phyloP scores from a whole-genome alignment of 176 grass and related monocot species.

The Carex myosuroides region DNA sequence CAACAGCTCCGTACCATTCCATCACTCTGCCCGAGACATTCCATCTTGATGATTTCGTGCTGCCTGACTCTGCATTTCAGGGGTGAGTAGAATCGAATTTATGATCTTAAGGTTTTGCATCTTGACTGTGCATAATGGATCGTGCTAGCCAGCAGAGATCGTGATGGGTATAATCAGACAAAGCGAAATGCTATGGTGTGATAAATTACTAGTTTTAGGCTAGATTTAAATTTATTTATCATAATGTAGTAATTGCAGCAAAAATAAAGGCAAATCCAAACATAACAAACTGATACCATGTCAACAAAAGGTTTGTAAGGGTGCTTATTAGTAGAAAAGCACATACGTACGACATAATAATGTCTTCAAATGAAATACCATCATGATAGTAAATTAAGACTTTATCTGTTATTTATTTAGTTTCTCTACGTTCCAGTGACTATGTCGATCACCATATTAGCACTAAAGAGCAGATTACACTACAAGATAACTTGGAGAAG shows the following conservation, averaged over 20 bases:
- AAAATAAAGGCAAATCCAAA: not conserved
- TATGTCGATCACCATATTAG: constrained; percentile 80
- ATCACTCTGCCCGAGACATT: constrained; percentile 99
- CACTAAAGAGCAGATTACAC: constrained; percentile 96
- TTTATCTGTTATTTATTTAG: not conserved
- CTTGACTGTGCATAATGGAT: not conserved
- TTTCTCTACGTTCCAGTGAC: constrained; percentile 48
- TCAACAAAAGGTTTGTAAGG: not conserved
- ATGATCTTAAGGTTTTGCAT: not conserved
- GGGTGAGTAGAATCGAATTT: constrained; percentile 44
- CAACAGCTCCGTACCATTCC: constrained; percentile 96
- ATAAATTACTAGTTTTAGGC: not conserved
- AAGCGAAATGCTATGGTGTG: not conserved
- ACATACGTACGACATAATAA: not conserved
- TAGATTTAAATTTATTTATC: not conserved
- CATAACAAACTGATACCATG: not conserved
- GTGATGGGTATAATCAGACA: not conserved
- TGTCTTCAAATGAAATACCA: not conserved
- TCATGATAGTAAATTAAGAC: not conserved
- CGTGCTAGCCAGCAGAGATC: not conserved
- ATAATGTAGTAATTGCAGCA: not conserved
- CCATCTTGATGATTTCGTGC: constrained; percentile 99
- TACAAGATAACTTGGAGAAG: constrained; percentile 92
- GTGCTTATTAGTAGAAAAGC: not conserved
- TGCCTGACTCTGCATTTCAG: constrained; percentile 80